Base-by-base conservation (phyloP, 495 filamentous ascomycete genomes). In the Filosporella fistucella region DNA sequence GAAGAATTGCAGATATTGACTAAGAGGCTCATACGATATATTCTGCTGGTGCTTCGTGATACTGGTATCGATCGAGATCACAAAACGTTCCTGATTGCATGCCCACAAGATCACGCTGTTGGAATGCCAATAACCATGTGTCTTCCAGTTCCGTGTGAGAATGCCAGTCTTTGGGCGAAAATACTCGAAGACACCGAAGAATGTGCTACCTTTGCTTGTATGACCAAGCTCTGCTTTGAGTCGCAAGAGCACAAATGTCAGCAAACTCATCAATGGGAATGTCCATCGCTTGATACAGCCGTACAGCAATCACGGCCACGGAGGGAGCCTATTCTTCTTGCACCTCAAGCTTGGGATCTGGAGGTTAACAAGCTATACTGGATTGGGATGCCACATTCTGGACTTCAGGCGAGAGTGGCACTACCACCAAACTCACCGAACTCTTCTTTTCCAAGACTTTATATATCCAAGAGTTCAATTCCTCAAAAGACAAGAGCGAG, bases 121-220 rank as follows among this genome's bases (percentile, higher is more conserved):
- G 32, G 30, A 39, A 12, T 45, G 33, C 49, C 49, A 41, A n/a
- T 45, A 37, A 23, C 42, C 32, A 6, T 35, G 12, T 51, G 49
- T 22, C 49, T 51, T 7, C 29, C 10, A 36, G 7, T 51, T 1
- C 49, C 23, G 3, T 51, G 49, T 23, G 49, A 51, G 24, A 51
- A 51, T 20, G 23, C 49, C 4, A 45, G 41, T 45, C 41, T 51
- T 2, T 45, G 49, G 49, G 49, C 49, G 24, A 11, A 38, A 18
- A 51, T 45, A 16, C 28, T 51, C 9, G 26, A 18, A n/a, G 48
- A 51, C 16, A 37, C 48, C 1, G 48, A 51, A 30, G 40, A 51
- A n/a, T 51, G 48, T 18, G 47, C 48, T 13, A 51, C 47, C 8
- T 51, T 45, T 26, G 40, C 47, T 16, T 51, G 39, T 21, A 44